Base-by-base conservation (phyloP, 1,284 basidiomycete genomes). In the Leccinum huronense region DNA sequence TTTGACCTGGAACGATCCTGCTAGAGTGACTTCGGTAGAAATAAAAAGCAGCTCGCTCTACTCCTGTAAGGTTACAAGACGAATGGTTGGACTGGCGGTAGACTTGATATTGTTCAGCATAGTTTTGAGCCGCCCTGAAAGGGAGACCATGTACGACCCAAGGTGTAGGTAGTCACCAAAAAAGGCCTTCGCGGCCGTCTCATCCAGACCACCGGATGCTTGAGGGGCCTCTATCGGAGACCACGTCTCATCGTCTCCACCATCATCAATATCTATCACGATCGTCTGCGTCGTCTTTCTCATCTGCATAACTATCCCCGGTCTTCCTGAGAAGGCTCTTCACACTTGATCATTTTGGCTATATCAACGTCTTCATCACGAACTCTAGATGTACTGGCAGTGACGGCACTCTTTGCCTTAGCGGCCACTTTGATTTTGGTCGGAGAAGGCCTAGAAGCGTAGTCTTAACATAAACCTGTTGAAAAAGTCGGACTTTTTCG, bases 1-100 rank as follows among this genome's bases (percentile, higher is more conserved):
- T 71, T 97, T 94, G 33, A 95, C 90, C 68, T 93, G 94, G 80
- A 99, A 97, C 42, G 93, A 97, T 55, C 95, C 95, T 14, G 94
- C 93, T 53, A 99, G 83, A 1, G 95, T 98, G 76, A 99, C 97
- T 78, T 99, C 97, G 7, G 95, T 98, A 77, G 94, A 95, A 78
- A 99, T 96, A 67, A 94, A 94, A 63, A 99, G 87, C 55, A 98
- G 77, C 75, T 99, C 97, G 75, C 93, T 95, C 62, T 98, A 86
- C 74, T 99, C 97, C 73, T 98, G 95, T 14, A 99, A 81, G 3
- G 95, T 95, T 59, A 95, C 81, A 59, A 98, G 86, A 57, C 94
- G 88, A 31, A 90, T 91, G 0, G 92, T 89, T 6, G 89, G 84
- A 73, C 91, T 91, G 27, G 90, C 90, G 30, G 88, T 89, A 19